Evolutionary conservation across 2,329 filamentous ascomycete species (phyloP).

Genomic region (Monosporascus ibericus): DNA sequence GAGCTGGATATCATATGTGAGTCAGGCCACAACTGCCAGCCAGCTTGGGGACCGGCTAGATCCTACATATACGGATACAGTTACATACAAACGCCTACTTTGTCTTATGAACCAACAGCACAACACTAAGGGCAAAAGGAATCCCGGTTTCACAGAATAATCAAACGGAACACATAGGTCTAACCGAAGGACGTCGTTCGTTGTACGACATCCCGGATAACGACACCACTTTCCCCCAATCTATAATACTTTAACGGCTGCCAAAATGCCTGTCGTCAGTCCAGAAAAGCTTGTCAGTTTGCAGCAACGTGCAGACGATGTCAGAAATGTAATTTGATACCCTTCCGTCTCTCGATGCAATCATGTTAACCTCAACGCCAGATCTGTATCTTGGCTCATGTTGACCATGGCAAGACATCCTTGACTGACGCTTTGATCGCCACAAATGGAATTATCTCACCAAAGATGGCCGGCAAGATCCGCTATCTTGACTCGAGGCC

Average conservation of each 20-base stretch:
- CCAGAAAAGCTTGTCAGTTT: slow-evolving; percentile 86
- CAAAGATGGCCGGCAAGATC: slow-evolving; percentile 95
- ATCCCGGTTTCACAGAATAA: too few relatives aligned
- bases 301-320: slow-evolving; percentile 79
- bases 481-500: slow-evolving; percentile 94
- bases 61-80: too few relatives aligned
- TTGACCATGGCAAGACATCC: slow-evolving; percentile 98
- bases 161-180: too few relatives aligned
- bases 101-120: too few relatives aligned
- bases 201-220: too few relatives aligned
- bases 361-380: slow-evolving; percentile 33
- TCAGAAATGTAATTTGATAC: slow-evolving; percentile 71
- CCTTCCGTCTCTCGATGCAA: slow-evolving; percentile 12
- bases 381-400: slow-evolving; percentile 95
- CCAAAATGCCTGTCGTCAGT: slow-evolving; percentile 81
- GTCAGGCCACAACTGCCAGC: too few relatives aligned
- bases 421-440: slow-evolving; percentile 93
- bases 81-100: too few relatives aligned
- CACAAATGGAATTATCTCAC: slow-evolving; percentile 98
- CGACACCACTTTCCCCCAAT: slow-evolving; percentile 5
- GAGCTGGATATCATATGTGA: too few relatives aligned
- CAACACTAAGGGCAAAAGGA: too few relatives aligned
- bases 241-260: neutral
- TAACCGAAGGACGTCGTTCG: too few relatives aligned
- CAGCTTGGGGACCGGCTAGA: too few relatives aligned